Evolutionary conservation across 768 basidiomycete species (phyloP).

Genomic region (Lactarius tabidus): DNA sequence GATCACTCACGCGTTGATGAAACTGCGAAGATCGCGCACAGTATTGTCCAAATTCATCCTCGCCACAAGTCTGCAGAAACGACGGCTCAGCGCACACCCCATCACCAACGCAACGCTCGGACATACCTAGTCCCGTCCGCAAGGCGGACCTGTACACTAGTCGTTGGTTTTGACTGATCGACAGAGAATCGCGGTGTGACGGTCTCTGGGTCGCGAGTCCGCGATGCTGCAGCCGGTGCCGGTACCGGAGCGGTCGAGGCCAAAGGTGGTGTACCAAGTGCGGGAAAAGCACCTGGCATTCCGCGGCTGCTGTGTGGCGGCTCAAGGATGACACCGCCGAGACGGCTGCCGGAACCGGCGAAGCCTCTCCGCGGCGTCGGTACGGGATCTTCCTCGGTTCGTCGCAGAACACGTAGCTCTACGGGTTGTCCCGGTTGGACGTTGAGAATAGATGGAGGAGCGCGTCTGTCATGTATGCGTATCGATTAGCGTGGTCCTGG

Average conservation of each 20-base stretch:
- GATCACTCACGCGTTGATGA: constrained; percentile 80
- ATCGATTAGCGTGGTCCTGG: background rate
- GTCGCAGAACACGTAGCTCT: constrained; percentile 72
- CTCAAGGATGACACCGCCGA: constrained; percentile 71
- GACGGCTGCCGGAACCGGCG: constrained; percentile 69
- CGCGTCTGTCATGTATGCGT: constrained; percentile 45
- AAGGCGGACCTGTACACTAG: constrained; percentile 84
- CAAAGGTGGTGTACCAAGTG: constrained; percentile 26
- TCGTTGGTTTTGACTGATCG: constrained; percentile 76
- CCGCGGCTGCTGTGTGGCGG: constrained; percentile 24
- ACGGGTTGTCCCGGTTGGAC: constrained; percentile 76
- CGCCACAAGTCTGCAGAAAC: constrained; percentile 57
- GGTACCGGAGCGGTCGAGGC: constrained; percentile 25
- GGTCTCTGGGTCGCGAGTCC: constrained; percentile 33
- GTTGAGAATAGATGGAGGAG: constrained; percentile 73
- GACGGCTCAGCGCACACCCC: background rate
- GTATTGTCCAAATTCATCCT: constrained; percentile 92
- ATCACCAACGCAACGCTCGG: constrained; percentile 15
- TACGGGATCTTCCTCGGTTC: constrained; percentile 66
- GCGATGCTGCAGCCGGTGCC: constrained; percentile 1
- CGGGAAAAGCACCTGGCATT: constrained; percentile 65
- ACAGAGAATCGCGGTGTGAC: constrained; percentile 68
- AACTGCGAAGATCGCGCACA: constrained; percentile 75
- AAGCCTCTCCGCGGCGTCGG: constrained; percentile 53
- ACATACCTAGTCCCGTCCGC: constrained; percentile 93